Percentiles rank a stretch among this genome's conserved stretches.
Conservation (phyloP, 2,329 filamentous ascomycete species). For the Nemania abortiva region DNA sequence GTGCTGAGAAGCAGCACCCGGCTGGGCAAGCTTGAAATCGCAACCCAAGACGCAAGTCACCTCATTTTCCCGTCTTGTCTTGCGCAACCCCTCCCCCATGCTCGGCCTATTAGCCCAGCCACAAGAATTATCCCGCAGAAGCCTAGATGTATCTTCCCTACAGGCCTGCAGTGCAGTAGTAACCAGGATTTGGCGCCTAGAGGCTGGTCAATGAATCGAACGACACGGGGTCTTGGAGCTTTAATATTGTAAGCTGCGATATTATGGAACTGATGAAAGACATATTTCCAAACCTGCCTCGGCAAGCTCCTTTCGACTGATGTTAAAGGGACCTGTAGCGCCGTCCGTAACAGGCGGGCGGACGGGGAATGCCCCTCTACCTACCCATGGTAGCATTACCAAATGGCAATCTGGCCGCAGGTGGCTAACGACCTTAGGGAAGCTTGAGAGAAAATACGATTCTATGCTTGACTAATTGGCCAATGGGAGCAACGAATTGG, state of each 20-base stretch:
- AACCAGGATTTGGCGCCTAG: not conserved
- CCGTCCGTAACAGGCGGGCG: not conserved
- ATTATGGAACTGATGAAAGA: not conserved
- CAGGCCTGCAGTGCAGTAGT: not conserved
- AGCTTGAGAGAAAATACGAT: conserved; percentile 9
- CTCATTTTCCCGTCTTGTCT: conserved; percentile 1
- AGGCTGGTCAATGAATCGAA: not conserved
- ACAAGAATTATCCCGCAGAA: not conserved
- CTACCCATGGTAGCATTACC: conserved; percentile 25
- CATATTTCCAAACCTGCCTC: not conserved
- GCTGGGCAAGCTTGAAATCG: not conserved
- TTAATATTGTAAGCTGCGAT: not conserved
- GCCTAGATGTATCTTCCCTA: not conserved
- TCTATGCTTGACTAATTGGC: conserved; percentile 13
- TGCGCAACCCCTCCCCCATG: not conserved
- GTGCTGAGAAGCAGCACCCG: not conserved
- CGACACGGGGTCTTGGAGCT: not conserved
- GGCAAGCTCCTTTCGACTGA: conserved; percentile 10
- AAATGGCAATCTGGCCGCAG: conserved; percentile 34
- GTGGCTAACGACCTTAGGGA: conserved; percentile 19
- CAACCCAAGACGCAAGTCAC: conserved; percentile 5
- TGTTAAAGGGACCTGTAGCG: not conserved
- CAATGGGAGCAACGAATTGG: conserved; percentile 26
- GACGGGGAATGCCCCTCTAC: not conserved
- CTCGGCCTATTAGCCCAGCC: conserved; percentile 5